Conservation (phyloP, 202 grass and related monocot genomes). For the Setaria viridis region DNA sequence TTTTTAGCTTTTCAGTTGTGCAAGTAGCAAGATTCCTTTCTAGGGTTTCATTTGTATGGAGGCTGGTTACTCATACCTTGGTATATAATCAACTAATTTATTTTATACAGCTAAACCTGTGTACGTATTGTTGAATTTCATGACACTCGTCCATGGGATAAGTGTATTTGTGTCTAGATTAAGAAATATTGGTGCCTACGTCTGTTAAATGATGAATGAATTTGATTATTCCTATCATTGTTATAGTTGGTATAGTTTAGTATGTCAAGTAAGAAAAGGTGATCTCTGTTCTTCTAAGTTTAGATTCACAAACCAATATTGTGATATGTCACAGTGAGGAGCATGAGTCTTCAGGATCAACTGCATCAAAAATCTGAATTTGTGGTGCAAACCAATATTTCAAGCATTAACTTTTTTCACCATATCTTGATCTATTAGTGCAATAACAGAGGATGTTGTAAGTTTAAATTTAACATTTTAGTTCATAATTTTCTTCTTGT, state of each 20-base stretch:
- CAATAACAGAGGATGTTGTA: neutral
- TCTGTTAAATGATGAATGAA: neutral
- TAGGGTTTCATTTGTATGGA: neutral
- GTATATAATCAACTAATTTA: neutral
- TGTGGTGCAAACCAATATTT: conserved; percentile 1
- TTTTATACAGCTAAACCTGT: neutral
- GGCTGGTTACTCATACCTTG: conserved; percentile 8
- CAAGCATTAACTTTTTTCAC: neutral
- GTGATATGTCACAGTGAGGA: neutral
- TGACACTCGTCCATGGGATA: neutral
- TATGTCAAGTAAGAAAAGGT: neutral
- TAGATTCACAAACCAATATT: conserved; percentile 14
- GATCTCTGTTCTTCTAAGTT: neutral
- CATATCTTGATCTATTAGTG: neutral
- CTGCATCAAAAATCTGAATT: neutral
- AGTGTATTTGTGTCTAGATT: conserved; percentile 2
- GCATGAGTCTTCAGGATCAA: neutral
- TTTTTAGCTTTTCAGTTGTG: conserved; percentile 10
- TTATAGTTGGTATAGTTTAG: neutral
- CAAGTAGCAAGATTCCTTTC: neutral
- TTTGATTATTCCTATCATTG: neutral
- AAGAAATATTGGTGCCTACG: neutral
- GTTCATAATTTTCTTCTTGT: neutral
- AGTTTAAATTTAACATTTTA: conserved; percentile 13
- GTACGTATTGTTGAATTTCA: neutral